These are phyloP conservation scores for Rhodotorula sp. DNA, from an alignment of 1,284 basidiomycete genomes.

Conservation along the genomic window DNA sequence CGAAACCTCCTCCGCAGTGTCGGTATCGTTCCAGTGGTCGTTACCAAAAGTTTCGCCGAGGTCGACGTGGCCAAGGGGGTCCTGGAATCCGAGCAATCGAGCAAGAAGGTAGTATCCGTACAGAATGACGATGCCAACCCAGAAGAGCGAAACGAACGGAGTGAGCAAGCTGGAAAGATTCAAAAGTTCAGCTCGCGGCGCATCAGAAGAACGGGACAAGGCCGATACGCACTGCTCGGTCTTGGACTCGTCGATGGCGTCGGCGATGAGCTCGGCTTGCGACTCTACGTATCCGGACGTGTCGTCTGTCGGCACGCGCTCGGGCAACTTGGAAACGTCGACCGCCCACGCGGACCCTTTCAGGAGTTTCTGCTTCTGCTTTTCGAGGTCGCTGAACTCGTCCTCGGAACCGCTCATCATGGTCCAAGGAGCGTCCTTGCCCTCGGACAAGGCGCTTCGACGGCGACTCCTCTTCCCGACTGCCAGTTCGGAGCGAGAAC, in stretches of 20 bases:
- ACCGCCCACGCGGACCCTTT: not conserved
- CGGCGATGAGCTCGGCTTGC: constrained; percentile 11
- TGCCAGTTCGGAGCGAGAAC: not conserved
- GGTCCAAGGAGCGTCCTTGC: not conserved
- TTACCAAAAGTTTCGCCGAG: constrained; percentile 12
- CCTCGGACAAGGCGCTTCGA: not conserved
- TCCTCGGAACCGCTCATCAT: not conserved
- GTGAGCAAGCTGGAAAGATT: constrained; percentile 13
- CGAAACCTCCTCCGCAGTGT: not conserved
- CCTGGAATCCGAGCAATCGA: constrained; percentile 2
- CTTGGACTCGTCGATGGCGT: constrained; percentile 11
- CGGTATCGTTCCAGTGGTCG: constrained; percentile 24
- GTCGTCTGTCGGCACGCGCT: constrained; percentile 27
- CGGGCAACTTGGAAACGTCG: constrained; percentile 3
- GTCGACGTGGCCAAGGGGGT: constrained; percentile 26
- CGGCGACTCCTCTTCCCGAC: not conserved
- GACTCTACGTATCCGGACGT: constrained; percentile 26
- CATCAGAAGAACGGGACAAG: no score
- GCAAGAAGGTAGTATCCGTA: constrained; percentile 24
- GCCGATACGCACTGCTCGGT: constrained; percentile 18
- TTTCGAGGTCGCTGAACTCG: constrained; percentile 6
- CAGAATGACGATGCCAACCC: constrained; percentile 17
- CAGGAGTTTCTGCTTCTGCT: constrained; percentile 7
- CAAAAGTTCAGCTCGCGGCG: not conserved
- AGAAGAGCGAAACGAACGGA: constrained; percentile 18